phyloP scores from a whole-genome alignment of 345 rosid genomes.

The Rhizophora apiculata region DNA sequence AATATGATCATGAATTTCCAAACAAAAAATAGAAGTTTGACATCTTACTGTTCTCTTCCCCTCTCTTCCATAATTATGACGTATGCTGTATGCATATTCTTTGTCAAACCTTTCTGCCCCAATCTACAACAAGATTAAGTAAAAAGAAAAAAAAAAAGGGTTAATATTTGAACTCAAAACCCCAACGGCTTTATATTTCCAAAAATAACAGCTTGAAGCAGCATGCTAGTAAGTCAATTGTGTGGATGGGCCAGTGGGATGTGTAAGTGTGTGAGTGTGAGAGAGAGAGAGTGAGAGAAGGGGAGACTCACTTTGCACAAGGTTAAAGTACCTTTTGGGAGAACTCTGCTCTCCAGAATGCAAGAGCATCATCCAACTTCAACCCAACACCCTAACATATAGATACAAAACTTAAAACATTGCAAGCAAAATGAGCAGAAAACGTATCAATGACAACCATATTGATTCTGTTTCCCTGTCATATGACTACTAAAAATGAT shows the following conservation, averaged over 20 bases:
- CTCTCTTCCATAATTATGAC: constrained; percentile 90
- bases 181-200: background rate
- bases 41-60: constrained; percentile 85
- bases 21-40: constrained; percentile 3
- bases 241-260: too few species aligned
- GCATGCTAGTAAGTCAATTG: background rate
- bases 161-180: background rate
- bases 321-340: constrained; percentile 57
- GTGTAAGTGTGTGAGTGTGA: too few species aligned
- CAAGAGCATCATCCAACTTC: constrained; percentile 89
- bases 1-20: background rate
- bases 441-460: background rate
- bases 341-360: constrained; percentile 94
- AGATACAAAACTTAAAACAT: constrained; percentile 8
- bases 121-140: constrained; percentile 41
- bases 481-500: background rate
- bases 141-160: background rate
- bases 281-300: too few species aligned
- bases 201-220: background rate
- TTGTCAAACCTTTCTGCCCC: constrained; percentile 89
- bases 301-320: too few species aligned
- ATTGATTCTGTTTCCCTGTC: constrained; percentile 2
- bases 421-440: background rate
- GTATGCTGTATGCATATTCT: constrained; percentile 83
- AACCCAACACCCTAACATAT: constrained; percentile 70